Evolutionary conservation across 2,329 filamentous ascomycete species (phyloP).

Genomic region (Aspergillus luchuensis): DNA sequence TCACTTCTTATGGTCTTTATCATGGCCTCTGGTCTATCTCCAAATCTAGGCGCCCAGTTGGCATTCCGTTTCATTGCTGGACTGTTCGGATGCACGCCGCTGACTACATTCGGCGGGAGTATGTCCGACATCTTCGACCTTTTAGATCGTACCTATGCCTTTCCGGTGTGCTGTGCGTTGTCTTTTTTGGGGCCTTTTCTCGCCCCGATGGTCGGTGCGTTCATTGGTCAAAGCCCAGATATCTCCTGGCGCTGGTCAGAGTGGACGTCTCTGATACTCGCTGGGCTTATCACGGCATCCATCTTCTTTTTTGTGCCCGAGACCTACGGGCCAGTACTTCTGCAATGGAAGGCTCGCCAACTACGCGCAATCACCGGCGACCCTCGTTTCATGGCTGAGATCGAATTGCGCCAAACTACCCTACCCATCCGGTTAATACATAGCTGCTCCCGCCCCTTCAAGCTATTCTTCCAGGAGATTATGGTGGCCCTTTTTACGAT

Average conservation of each 20-base stretch:
- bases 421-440: slow-evolving; percentile 45
- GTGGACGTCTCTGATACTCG: slow-evolving; percentile 48
- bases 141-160: slow-evolving; percentile 51
- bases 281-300: slow-evolving; percentile 34
- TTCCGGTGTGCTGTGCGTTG: slow-evolving; percentile 53
- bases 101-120: slow-evolving; percentile 48
- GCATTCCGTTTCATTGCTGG: slow-evolving; percentile 54
- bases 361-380: slow-evolving; percentile 48
- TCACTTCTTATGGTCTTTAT: slow-evolving; percentile 53
- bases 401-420: slow-evolving; percentile 47
- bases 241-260: slow-evolving; percentile 53
- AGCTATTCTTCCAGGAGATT: slow-evolving; percentile 50
- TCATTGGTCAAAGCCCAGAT: slow-evolving; percentile 39
- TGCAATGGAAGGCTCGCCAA: slow-evolving; percentile 49
- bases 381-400: slow-evolving; percentile 49
- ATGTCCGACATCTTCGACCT: slow-evolving; percentile 51
- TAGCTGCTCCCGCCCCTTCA: slow-evolving; percentile 51
- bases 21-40: slow-evolving; percentile 51
- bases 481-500: slow-evolving; percentile 33
- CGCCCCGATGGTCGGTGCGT: slow-evolving; percentile 51
- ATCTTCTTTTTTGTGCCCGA: slow-evolving; percentile 53
- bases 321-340: slow-evolving; percentile 52
- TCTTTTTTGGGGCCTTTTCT: slow-evolving; percentile 40
- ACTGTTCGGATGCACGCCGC: slow-evolving; percentile 49
- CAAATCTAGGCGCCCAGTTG: slow-evolving; percentile 51